Percentiles rank a stretch among this genome's conserved stretches.
Evolutionary conservation across 768 basidiomycete species (phyloP).

Genomic region (Lepiota venenata): DNA sequence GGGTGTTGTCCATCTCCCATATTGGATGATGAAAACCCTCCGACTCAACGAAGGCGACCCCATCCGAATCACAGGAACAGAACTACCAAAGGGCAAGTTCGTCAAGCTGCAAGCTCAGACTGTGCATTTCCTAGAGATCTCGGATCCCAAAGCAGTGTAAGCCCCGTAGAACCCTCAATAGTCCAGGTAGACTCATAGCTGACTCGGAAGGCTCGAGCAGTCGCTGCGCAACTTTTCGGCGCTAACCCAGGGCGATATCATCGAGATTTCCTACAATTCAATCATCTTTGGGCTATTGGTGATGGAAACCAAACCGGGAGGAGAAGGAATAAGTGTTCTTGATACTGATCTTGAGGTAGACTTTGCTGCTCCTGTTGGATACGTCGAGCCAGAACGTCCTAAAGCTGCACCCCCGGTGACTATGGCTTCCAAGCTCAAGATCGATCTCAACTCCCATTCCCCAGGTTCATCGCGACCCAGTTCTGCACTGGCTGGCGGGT

Average conservation of each 20-base stretch:
- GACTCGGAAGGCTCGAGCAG: conserved; percentile 74
- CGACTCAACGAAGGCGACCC: conserved; percentile 93
- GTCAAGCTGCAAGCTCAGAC: conserved; percentile 97
- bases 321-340: conserved; percentile 82
- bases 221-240: conserved; percentile 91
- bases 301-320: conserved; percentile 89
- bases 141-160: conserved; percentile 96
- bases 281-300: conserved; percentile 94
- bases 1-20: conserved; percentile 91
- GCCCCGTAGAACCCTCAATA: conserved; percentile 26
- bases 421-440: conserved; percentile 97
- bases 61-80: conserved; percentile 86
- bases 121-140: conserved; percentile 93
- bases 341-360: conserved; percentile 99
- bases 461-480: conserved; percentile 84
- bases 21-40: conserved; percentile 99
- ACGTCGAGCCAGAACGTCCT: conserved; percentile 89
- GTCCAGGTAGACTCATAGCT: background rate
- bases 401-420: conserved; percentile 80
- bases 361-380: conserved; percentile 90
- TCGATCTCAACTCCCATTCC: conserved; percentile 83
- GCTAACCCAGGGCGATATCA: conserved; percentile 93
- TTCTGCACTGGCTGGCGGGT: conserved; percentile 69
- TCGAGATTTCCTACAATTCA: conserved; percentile 96
- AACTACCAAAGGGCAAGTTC: conserved; percentile 88